phyloP scores from a whole-genome alignment of 208 protist genomes.

The Trypanosoma lewisi region DNA sequence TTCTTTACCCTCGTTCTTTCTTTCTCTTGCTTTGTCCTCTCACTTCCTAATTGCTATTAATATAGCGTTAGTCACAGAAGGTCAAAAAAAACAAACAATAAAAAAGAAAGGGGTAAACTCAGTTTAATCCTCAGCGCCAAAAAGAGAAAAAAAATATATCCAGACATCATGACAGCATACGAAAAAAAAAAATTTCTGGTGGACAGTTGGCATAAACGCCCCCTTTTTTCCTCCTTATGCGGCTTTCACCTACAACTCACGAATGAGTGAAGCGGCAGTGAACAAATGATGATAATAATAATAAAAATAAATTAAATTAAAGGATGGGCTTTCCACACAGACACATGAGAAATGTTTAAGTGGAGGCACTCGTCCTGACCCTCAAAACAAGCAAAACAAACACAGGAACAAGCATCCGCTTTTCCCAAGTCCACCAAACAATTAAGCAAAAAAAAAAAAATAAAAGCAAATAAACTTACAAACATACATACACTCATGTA shows the following conservation, averaged over 20 bases:
- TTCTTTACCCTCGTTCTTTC: neutral
- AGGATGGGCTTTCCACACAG: neutral
- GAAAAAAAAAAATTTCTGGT: neutral
- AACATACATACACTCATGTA: too few relatives aligned
- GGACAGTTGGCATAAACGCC: too few relatives aligned
- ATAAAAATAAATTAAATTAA: neutral
- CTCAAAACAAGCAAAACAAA: too few relatives aligned
- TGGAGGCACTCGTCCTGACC: too few relatives aligned
- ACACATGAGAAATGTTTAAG: too few relatives aligned
- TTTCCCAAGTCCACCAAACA: too few relatives aligned
- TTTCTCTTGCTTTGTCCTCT: neutral
- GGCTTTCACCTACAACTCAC: too few relatives aligned
- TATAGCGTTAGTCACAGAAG: too few relatives aligned
- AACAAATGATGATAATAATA: neutral
- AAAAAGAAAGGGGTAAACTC: constrained; percentile 8
- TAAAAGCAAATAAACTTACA: neutral
- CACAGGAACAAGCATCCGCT: too few relatives aligned
- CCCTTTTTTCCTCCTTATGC: too few relatives aligned
- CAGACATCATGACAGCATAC: neutral
- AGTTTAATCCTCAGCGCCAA: neutral
- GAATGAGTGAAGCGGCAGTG: too few relatives aligned
- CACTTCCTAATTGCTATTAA: too few relatives aligned
- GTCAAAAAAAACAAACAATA: neutral
- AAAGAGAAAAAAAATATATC: neutral
- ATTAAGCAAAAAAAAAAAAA: neutral